Base-by-base conservation (phyloP, 1,284 basidiomycete genomes). In the Pisolithus thermaeus region DNA sequence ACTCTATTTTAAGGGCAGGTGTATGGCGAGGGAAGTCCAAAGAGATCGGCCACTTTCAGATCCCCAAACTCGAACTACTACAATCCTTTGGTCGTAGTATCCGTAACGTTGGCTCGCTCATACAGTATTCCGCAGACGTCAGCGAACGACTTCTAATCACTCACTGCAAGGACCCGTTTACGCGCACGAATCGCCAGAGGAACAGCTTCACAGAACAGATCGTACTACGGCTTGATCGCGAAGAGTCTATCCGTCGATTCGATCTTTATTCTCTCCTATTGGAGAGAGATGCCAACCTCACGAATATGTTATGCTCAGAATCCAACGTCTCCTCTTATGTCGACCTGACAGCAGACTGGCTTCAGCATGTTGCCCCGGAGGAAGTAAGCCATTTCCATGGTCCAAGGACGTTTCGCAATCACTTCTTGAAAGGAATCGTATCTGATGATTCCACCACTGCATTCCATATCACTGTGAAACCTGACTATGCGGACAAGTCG, bases 101-200 rank as follows among this genome's bases (percentile, higher is more conserved):
- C 14, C 28, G n/a, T 9, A 27, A 30, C 6, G 42, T 47, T 5
- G 20, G 52, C 3, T 42, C 27, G 1, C 35, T 57, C 3, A 12
- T 46, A 2, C 45, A 58, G 36, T 57, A 45, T 9, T 54, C 50
- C n/a, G n/a, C 52, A 2, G 41, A 58, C 23, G 41, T 56, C 9
- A 44, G 27, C 0, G 28, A 57, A 25, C 35, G 11, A 32, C 39
- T 40, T 18, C 22, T 40, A 7, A 40, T 18, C 5, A 40, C 39
- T 18, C 39, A 40, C 39, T 40, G 39, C 39, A 40, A 40, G 39
- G 39, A 40, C 39, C 39, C 18, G 3, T 40, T 40, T 9, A 20
- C 18, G 6, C 7, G 12, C 18, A 40, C 39, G 12, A 40, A 40
- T 20, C 18, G 1, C n/a, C 39, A 40, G 9, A 40, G 39, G 18